phyloP scores from a whole-genome alignment of 2,329 filamentous ascomycete genomes.

The Blumeria graminis region DNA sequence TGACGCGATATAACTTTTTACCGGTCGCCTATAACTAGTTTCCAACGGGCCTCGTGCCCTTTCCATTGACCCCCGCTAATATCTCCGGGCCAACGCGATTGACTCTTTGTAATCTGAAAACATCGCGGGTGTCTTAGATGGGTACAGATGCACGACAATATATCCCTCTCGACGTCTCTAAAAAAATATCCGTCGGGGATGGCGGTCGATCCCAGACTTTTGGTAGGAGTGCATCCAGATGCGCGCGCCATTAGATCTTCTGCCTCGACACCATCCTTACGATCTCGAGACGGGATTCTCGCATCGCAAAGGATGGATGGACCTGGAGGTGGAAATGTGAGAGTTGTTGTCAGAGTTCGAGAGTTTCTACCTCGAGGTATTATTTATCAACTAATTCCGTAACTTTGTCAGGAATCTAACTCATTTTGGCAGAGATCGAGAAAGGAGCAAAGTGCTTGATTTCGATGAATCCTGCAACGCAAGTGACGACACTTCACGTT shows the following conservation, averaged over 20 bases:
- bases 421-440: conserved; percentile 40
- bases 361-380: conserved; percentile 58
- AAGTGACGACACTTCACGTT: conserved; percentile 58
- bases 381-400: neutral
- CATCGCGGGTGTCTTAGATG: no score
- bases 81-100: no score
- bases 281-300: conserved; percentile 44
- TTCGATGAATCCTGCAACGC: conserved; percentile 68
- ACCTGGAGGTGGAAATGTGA: conserved; percentile 45
- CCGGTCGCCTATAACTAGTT: no score
- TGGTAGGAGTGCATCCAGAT: conserved; percentile 20
- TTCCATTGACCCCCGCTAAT: no score
- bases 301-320: conserved; percentile 22
- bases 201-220: conserved; percentile 20
- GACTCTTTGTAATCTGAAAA: no score
- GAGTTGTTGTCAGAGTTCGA: conserved; percentile 59
- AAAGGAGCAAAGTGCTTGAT: conserved; percentile 67
- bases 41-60: no score
- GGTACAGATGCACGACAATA: no score
- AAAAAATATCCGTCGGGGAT: conserved; percentile 9
- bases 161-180: no score
- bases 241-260: conserved; percentile 29
- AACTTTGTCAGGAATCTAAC: neutral
- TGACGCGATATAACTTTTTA: no score
- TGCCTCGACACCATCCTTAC: conserved; percentile 56